Base-by-base conservation (phyloP, 371 early-diverging fungal species). In the Lichtheimia ramosa region DNA sequence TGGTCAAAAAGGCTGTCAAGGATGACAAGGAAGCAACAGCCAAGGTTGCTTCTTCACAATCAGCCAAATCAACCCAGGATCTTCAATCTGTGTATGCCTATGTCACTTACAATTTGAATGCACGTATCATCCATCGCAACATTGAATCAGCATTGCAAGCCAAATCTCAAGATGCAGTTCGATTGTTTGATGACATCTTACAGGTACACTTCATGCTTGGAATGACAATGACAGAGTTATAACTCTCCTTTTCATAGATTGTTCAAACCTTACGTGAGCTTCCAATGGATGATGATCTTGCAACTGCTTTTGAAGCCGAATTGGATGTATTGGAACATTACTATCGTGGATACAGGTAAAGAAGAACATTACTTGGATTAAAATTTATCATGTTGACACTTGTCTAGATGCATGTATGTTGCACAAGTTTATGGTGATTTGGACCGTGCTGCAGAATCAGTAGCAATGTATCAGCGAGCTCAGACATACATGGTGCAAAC, bases 11-110 rank as follows among this genome's bases (percentile, higher is more conserved):
- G 49, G 84, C 84, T 21, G 51, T 91, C 16, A 84, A 84, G 61
- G 88, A 89, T 43, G 84, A 89, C 51, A 79, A 79, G 66, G 75
- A 77, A 43, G 88, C 89, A 0, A 77, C 82, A 1, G 84, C 87
- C 20, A 89, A 89, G 64, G 84, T 90, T 28, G 81, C 82, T 24
- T 91, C 91, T 0, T 88, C 89, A 7, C 88, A 87, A 69, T 86
- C 87, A 5, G 86, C 82, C 28, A 77, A 83, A 56, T 77, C 77
- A 18, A 86, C 88, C 0, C 75, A 80, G 20, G 82, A 85, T 14
- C 66, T 91, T 62, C 71, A 83, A 23, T 73, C 69, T 53, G 59
- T 84, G 16, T 78, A 83, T 23, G 79, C 82, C 1, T 90, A 74
- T 66, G 78, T 88, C 27, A 68, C 82, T 24, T 90, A 83, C 53